Conservation (phyloP, 2,329 filamentous ascomycete species). For the Basipetospora sp. region DNA sequence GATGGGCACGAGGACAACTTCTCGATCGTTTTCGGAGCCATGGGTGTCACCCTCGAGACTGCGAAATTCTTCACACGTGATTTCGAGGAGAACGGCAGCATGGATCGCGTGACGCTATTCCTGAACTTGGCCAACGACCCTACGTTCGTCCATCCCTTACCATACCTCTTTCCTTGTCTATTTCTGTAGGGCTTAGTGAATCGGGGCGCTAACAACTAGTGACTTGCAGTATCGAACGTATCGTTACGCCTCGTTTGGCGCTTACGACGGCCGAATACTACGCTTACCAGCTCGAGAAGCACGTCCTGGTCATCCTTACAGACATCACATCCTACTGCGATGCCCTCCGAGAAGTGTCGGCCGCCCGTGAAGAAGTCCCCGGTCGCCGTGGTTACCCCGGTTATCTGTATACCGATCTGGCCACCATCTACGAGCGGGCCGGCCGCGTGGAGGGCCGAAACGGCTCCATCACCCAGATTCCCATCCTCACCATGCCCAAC, state of each 20-base stretch:
- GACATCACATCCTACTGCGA: slow-evolving; percentile 98
- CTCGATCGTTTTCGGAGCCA: slow-evolving; percentile 97
- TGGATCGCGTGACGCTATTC: slow-evolving; percentile 95
- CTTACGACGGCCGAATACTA: slow-evolving; percentile 99
- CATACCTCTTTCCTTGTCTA: too few relatives aligned
- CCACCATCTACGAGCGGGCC: slow-evolving; percentile 97
- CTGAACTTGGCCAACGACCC: slow-evolving; percentile 98
- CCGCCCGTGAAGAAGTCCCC: slow-evolving; percentile 93
- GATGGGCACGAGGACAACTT: slow-evolving; percentile 98
- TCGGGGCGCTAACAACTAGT: too few relatives aligned
- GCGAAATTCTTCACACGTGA: slow-evolving; percentile 96
- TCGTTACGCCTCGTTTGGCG: slow-evolving; percentile 95
- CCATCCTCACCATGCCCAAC: slow-evolving; percentile 98
- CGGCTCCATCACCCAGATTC: slow-evolving; percentile 97
- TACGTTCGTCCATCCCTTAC: slow-evolving; percentile 49
- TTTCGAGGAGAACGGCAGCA: slow-evolving; percentile 96
- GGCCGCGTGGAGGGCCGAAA: slow-evolving; percentile 94
- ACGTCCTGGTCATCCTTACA: slow-evolving; percentile 95
- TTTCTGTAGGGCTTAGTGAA: too few relatives aligned
- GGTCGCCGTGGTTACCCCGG: slow-evolving; percentile 98
- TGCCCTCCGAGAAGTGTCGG: slow-evolving; percentile 94
- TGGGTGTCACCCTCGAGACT: slow-evolving; percentile 99
- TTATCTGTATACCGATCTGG: slow-evolving; percentile 99
- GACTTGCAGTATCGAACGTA: slow-evolving; percentile 74
- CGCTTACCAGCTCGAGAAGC: slow-evolving; percentile 98